Base-by-base conservation (phyloP, 306 rosid genomes). In the Vigna unguiculata region DNA sequence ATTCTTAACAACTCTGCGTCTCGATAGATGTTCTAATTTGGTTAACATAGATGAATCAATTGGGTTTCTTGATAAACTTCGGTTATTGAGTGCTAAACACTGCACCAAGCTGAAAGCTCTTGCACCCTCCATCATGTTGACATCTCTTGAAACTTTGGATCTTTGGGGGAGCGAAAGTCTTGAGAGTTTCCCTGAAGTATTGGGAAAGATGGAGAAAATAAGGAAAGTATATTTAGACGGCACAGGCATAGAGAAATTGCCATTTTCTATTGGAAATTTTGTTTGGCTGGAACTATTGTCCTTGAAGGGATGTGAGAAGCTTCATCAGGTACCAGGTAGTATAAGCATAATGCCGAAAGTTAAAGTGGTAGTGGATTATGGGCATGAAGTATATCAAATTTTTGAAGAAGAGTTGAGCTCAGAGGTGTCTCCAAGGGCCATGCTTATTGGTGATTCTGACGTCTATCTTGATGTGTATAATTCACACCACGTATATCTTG, bases 111-210 rank as follows among this genome's bases (percentile, higher is more conserved):
- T 78, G 17, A 22, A 5, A 19, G 9, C 11, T 57, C 49, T 68
- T 12, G 62, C 62, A n/a, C 52, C 17, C 10, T 13, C 6, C 49
- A 58, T 78, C 76, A 57, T n/a, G 25, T 12, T 78, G 69, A 32
- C 69, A 43, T 78, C 81, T 57, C 61, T 78, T 3, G 76, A 78
- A 68, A 78, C 59, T 20, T 20, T 78, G 14, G 62, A 78, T 17
- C 73, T 77, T 17, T 3, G 54, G 30, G 2, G 48, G 9, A 66
- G 81, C n/a, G 1, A n/a, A 9, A 2, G 22, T 64, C 80, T 76
- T 14, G 3, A 38, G 74, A 40, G 74, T 3, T 65, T 76, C 32
- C 34, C 61, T 21, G 34, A 57, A 57, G 62, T 22, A 21, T 1
- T 21, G 16, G 82, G 54, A 69, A 15, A 20, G 21, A 66, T 77